Evolutionary conservation across 257 asterid species (phyloP).

Genomic region (Craterostigma plantagineum): DNA sequence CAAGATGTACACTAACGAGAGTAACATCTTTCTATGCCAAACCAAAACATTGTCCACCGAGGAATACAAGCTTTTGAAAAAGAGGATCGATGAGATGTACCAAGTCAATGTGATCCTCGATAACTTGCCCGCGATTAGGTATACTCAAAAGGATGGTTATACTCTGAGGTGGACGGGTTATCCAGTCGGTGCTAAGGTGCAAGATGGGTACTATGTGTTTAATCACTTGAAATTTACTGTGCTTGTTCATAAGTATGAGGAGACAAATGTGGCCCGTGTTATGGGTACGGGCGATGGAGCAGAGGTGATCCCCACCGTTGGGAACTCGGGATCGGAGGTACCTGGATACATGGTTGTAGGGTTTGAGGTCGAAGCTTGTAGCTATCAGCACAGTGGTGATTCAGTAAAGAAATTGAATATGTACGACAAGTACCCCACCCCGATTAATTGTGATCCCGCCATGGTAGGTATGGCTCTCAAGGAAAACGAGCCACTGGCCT

Average conservation of each 20-base stretch:
- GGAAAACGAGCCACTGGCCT: slow-evolving; percentile 36
- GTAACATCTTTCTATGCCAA: slow-evolving; percentile 37
- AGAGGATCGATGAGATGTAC: slow-evolving; percentile 55
- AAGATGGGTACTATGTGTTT: slow-evolving; percentile 31
- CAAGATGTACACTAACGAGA: slow-evolving; percentile 44
- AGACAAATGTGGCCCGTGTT: slow-evolving; percentile 40
- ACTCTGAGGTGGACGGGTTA: slow-evolving; percentile 45
- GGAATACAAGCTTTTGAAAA: slow-evolving; percentile 40
- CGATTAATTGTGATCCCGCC: slow-evolving; percentile 36
- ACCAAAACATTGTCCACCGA: slow-evolving; percentile 37
- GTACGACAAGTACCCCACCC: slow-evolving; percentile 26
- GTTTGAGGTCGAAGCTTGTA: slow-evolving; percentile 51
- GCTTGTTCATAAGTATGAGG: slow-evolving; percentile 41
- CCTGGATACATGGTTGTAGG: slow-evolving; percentile 61
- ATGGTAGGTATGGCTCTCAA: slow-evolving; percentile 28
- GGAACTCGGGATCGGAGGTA: slow-evolving; percentile 19
- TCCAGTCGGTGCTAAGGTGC: slow-evolving; percentile 41
- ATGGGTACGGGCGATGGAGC: slow-evolving; percentile 50
- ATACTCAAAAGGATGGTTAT: slow-evolving; percentile 34
- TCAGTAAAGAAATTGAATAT: slow-evolving; percentile 28
- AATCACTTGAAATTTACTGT: slow-evolving; percentile 46
- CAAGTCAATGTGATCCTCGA: slow-evolving; percentile 54
- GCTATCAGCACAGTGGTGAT: slow-evolving; percentile 25
- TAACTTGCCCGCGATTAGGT: slow-evolving; percentile 51
- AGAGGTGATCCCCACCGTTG: slow-evolving; percentile 36